These are phyloP conservation scores for Euphorbia celastroides DNA, from an alignment of 441 rosid species.

Conservation along the genomic window DNA sequence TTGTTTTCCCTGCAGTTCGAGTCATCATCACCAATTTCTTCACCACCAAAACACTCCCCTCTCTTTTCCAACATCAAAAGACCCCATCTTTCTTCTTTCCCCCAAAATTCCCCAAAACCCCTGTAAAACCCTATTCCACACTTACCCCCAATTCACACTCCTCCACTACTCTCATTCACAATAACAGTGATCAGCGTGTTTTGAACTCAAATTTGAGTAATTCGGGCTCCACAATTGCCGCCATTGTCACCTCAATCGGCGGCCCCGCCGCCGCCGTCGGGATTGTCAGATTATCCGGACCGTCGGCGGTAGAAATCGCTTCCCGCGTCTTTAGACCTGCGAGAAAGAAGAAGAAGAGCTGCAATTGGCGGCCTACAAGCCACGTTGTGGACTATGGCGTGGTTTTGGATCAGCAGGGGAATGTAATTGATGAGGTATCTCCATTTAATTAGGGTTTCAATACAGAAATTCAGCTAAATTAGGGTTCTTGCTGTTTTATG, in stretches of 20 bases:
- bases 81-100: constrained; percentile 20
- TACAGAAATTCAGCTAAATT: no score
- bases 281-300: constrained; percentile 70
- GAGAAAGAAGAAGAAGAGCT: constrained; percentile 34
- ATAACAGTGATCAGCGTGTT: constrained; percentile 49
- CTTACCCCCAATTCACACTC: constrained; percentile 17
- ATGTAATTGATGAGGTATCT: constrained; percentile 70
- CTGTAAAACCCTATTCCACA: constrained; percentile 29
- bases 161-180: constrained; percentile 9
- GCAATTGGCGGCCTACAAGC: constrained; percentile 58
- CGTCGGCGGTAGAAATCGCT: constrained; percentile 59
- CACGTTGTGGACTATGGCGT: constrained; percentile 85
- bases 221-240: constrained; percentile 54
- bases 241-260: constrained; percentile 79
- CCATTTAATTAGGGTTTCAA: background rate
- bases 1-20: constrained; percentile 36
- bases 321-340: constrained; percentile 51
- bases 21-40: constrained; percentile 30
- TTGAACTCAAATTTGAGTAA: constrained; percentile 25
- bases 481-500: no score
- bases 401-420: constrained; percentile 54
- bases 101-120: constrained; percentile 28
- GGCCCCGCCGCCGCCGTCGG: constrained; percentile 88
- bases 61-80: constrained; percentile 21
- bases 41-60: constrained; percentile 20